Evolutionary conservation across 768 basidiomycete genomes (phyloP).

Genomic region (Hemileccinum impolitum): DNA sequence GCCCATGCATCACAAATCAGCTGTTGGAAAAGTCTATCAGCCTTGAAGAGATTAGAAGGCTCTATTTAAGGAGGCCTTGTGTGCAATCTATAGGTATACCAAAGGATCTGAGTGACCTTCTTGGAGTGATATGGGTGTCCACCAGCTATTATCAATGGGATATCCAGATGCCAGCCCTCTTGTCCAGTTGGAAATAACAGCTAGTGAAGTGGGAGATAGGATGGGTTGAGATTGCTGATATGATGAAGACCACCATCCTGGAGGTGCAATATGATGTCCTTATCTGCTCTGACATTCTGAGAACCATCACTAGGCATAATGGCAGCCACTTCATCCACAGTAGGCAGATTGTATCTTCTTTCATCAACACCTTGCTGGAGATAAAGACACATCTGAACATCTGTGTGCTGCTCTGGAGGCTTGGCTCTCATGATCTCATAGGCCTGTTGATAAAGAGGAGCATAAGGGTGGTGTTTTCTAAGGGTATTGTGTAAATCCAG

Average conservation of each 20-base stretch:
- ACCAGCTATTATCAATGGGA: constrained; percentile 9
- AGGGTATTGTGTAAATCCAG: too few species aligned
- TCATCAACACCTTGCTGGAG: constrained; percentile 26
- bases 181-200: constrained; percentile 42
- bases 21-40: constrained; percentile 37
- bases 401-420: constrained; percentile 13
- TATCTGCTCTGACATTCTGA: too few species aligned
- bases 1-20: constrained; percentile 47
- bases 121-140: constrained; percentile 1
- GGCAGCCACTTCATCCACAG: constrained; percentile 39
- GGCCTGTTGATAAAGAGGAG: too few species aligned
- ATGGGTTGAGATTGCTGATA: constrained; percentile 35
- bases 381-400: too few species aligned
- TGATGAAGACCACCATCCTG: constrained; percentile 23
- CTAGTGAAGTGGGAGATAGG: constrained; percentile 40
- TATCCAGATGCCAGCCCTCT: constrained; percentile 33
- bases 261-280: too few species aligned
- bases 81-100: constrained; percentile 35
- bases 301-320: constrained; percentile 39
- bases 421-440: constrained; percentile 8
- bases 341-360: constrained; percentile 43
- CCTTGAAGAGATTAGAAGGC: constrained; percentile 27
- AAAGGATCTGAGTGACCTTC: constrained; percentile 29
- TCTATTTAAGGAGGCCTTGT: constrained; percentile 2
- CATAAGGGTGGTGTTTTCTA: too few species aligned